Evolutionary conservation across 257 asterid species (phyloP), one percentile per base, ranked within the genome.

Genomic region (Gentiana dahurica): DNA sequence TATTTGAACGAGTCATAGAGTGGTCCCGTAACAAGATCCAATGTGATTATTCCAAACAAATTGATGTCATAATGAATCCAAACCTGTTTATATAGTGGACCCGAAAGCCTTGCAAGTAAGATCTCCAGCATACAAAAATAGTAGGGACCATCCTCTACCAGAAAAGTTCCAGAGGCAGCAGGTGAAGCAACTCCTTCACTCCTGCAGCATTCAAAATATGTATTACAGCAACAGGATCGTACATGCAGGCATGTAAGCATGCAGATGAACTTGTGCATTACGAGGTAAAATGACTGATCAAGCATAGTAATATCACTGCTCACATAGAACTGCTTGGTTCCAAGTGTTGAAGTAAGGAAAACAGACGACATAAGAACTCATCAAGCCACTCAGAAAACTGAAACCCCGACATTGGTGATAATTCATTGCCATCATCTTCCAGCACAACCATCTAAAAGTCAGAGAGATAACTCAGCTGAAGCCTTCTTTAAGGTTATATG

Each of bases 331-430:
- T 77, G 67, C 79, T 80, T 59, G 97, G 89, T 79, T 88, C 99
- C 90, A 92, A 75, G 81, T 92, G 85, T 66, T 77, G 99, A 68
- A 92, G 95, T 73, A 92, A 79, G 46, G 99, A 70, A 81, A 92
- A 92, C 51, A 92, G 71, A 65, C 97, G 95, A 54, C 79, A 76
- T 56, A 92, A 81, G 78, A 92, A 92, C 86, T 92, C 99, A 57
- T 92, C 99, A 55, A 92, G 99, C 99, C 99, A 92, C 69, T 88
- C 95, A 24, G 99, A 83, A 74, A 92, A 85, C 67, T 58, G 63
- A 75, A 92, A 75, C 57, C 87, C 82, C 6, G 92, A 77, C 57
- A 88, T 68, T 39, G 75, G 71, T 59, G 87, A 79, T 5, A 76
- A 79, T 58, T 71, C 90, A 45, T 73, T 73, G 39, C 70, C 53